phyloP scores from a whole-genome alignment of 2,329 filamentous ascomycete genomes.

The Tolypocladium pustulatum region DNA sequence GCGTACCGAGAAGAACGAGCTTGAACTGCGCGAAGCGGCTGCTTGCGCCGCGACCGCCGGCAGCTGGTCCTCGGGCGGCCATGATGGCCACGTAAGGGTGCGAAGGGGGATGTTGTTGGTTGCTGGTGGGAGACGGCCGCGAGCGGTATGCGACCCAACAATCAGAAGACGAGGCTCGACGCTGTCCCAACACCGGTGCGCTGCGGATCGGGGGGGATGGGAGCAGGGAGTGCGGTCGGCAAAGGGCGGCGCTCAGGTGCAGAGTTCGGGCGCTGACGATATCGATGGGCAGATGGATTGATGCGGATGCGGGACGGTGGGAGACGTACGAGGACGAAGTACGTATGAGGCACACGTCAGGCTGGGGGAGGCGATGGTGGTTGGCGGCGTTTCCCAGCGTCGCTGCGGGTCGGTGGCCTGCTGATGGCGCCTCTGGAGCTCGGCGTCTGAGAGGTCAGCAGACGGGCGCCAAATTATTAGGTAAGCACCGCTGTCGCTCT shows the following conservation, averaged over 20 bases:
- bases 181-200: background rate
- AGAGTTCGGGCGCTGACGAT: background rate
- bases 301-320: background rate
- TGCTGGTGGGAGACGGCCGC: background rate
- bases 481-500: background rate
- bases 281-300: slow-evolving; percentile 5
- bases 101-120: background rate
- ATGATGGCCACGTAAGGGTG: slow-evolving; percentile 39
- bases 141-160: background rate
- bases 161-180: background rate
- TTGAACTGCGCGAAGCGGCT: slow-evolving; percentile 98
- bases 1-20: slow-evolving; percentile 85
- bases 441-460: background rate
- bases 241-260: background rate
- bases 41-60: slow-evolving; percentile 54
- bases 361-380: slow-evolving; percentile 5
- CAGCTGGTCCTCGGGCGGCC: slow-evolving; percentile 69
- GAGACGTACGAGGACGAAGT: background rate
- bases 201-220: background rate
- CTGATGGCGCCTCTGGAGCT: background rate
- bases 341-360: slow-evolving; percentile 13
- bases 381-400: slow-evolving; percentile 1
- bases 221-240: background rate
- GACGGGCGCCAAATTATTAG: background rate
- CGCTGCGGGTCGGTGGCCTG: background rate